A percentile compares a stretch with the other conserved stretches of the same genome.
Conservation (phyloP, 768 basidiomycete genomes). For the Tulasnella calospora region DNA sequence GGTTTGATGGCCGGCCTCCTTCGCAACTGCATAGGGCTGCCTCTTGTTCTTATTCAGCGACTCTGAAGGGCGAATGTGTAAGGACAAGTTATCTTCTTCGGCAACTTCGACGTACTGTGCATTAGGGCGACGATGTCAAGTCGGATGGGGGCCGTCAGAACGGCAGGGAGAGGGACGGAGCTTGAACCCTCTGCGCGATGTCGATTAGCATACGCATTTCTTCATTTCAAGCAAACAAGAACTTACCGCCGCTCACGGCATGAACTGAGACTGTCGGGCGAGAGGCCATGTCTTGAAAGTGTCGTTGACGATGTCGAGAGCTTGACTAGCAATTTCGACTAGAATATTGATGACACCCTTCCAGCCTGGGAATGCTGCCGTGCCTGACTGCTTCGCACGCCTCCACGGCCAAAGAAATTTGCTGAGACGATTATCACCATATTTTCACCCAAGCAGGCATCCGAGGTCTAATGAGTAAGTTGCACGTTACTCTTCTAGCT, state of each 20-base stretch:
- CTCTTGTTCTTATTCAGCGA: conserved; percentile 97
- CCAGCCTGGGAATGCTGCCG: not conserved
- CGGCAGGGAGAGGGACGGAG: conserved; percentile 90
- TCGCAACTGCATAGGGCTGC: conserved; percentile 93
- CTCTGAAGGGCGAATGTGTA: conserved; percentile 50
- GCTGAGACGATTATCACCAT: not conserved
- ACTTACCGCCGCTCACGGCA: conserved; percentile 66
- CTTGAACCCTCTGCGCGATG: conserved; percentile 62
- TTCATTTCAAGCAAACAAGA: not conserved
- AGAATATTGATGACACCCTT: conserved; percentile 20
- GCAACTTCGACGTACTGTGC: conserved; percentile 71
- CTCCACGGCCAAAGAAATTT: not conserved
- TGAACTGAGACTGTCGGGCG: conserved; percentile 87
- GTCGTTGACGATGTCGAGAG: conserved; percentile 10
- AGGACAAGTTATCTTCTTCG: not conserved
- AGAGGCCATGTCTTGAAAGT: conserved; percentile 62
- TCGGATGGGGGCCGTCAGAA: conserved; percentile 96
- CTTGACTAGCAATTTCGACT: conserved; percentile 4
- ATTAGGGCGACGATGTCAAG: conserved; percentile 98
- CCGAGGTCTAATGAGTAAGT: not conserved
- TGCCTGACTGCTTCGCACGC: not conserved
- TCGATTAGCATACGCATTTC: not conserved
- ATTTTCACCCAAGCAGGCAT: not conserved
- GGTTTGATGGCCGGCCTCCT: conserved; percentile 99
- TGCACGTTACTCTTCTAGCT: not conserved